Percentiles rank a stretch among this genome's conserved stretches.
Conservation (phyloP, 768 basidiomycete genomes). For the Cyathus striatus region DNA sequence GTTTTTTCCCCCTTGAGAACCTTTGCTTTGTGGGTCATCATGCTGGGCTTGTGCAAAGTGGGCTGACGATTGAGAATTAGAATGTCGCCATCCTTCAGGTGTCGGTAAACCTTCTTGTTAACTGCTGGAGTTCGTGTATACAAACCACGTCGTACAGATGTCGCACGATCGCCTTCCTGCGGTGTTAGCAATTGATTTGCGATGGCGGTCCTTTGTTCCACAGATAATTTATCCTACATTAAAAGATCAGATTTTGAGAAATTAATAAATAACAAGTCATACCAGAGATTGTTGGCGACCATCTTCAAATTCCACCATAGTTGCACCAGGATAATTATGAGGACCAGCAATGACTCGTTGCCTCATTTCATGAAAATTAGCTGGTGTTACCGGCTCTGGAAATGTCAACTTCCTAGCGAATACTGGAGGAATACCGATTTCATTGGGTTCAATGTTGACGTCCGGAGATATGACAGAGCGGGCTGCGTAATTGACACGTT, state of each 20-base stretch:
- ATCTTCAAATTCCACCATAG: conserved; percentile 93
- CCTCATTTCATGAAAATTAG: conserved; percentile 85
- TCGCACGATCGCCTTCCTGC: conserved; percentile 62
- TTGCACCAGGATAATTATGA: conserved; percentile 85
- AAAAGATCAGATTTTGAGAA: background rate
- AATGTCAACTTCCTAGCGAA: conserved; percentile 97
- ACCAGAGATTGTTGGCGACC: conserved; percentile 82
- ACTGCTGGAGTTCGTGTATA: conserved; percentile 73
- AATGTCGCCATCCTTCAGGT: conserved; percentile 91
- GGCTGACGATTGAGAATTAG: conserved; percentile 97
- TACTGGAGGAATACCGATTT: conserved; percentile 96
- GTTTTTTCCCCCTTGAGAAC: conserved; percentile 96
- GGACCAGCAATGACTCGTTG: conserved; percentile 90
- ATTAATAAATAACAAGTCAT: conserved; percentile 24
- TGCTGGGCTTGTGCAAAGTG: conserved; percentile 97
- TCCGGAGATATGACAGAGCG: conserved; percentile 99
- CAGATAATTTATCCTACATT: conserved; percentile 71
- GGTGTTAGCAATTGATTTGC: conserved; percentile 95
- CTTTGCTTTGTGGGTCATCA: conserved; percentile 97
- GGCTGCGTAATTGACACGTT: conserved; percentile 98
- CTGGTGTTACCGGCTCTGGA: conserved; percentile 92
- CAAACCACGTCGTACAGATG: conserved; percentile 47
- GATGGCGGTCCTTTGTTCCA: conserved; percentile 90
- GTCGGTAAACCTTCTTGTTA: conserved; percentile 97
- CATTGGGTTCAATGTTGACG: conserved; percentile 97